These are phyloP conservation scores for Boletus rubropictus DNA, from an alignment of 768 basidiomycete species.

Conservation along the genomic window DNA sequence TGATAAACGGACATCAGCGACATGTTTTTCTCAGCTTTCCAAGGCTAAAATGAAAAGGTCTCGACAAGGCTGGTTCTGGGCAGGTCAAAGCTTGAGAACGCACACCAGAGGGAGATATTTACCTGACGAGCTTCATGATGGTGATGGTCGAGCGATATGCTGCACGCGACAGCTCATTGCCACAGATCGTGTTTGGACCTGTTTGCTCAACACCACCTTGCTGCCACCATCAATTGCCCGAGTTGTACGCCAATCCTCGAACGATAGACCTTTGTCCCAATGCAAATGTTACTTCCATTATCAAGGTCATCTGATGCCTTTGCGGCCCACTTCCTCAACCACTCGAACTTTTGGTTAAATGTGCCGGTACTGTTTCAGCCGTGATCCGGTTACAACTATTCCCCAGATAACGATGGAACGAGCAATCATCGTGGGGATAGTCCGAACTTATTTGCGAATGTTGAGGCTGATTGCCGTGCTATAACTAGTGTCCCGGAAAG, in stretches of 20 bases:
- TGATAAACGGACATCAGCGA: constrained; percentile 16
- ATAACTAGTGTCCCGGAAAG: not conserved
- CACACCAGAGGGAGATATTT: constrained; percentile 13
- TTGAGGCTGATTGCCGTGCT: not conserved
- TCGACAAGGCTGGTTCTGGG: not conserved
- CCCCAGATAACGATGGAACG: not conserved
- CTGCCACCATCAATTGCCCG: too few species aligned
- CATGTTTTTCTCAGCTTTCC: constrained; percentile 3
- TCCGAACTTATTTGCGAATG: not conserved
- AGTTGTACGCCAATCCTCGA: too few species aligned
- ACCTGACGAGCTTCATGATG: constrained; percentile 85
- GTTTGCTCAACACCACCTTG: constrained; percentile 17
- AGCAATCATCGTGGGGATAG: too few species aligned
- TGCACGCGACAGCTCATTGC: constrained; percentile 5
- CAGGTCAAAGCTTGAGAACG: constrained; percentile 3
- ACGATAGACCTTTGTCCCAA: not conserved
- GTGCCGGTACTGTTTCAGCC: not conserved
- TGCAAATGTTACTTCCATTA: not conserved
- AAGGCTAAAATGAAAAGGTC: not conserved
- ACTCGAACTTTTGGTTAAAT: not conserved
- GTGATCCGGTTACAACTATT: not conserved
- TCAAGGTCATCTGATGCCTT: not conserved
- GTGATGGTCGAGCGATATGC: constrained; percentile 24
- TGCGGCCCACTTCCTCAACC: not conserved
- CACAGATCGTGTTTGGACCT: constrained; percentile 20